Conservation (phyloP, 371 early-diverging fungal species). For the Mortierella sp. region DNA sequence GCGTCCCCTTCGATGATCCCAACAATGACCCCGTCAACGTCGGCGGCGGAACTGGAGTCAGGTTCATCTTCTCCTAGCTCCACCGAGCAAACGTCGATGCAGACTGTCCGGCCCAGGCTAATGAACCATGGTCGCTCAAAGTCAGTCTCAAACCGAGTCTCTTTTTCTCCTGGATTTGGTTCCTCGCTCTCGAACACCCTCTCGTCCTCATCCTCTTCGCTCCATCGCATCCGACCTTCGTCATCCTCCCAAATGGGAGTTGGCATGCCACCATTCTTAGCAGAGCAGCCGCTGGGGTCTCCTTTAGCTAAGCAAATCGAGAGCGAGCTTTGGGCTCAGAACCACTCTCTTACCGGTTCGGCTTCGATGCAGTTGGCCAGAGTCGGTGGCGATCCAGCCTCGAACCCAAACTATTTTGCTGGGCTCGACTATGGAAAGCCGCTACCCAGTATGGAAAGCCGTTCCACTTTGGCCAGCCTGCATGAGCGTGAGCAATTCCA, state of each 20-base stretch:
- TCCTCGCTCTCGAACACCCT: constrained; percentile 29
- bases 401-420: constrained; percentile 7
- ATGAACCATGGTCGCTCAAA: constrained; percentile 55
- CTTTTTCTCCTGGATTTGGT: constrained; percentile 45
- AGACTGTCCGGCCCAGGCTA: constrained; percentile 27
- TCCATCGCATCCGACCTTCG: constrained; percentile 20
- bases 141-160: constrained; percentile 52
- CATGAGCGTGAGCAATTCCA: constrained; percentile 19
- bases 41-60: background rate
- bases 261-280: constrained; percentile 27
- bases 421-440: constrained; percentile 5
- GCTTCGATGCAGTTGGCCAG: background rate
- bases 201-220: constrained; percentile 29
- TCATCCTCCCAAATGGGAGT: constrained; percentile 19
- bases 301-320: constrained; percentile 49
- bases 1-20: constrained; percentile 20
- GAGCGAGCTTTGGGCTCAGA: constrained; percentile 23
- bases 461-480: constrained; percentile 22
- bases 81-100: constrained; percentile 18
- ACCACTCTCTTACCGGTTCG: constrained; percentile 3
- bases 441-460: constrained; percentile 21
- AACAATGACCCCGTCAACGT: constrained; percentile 13
- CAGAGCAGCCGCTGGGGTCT: constrained; percentile 35
- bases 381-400: background rate
- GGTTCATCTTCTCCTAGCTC: background rate